Conservation (phyloP, 768 basidiomycete species). For the Crassisporium funariophilum region DNA sequence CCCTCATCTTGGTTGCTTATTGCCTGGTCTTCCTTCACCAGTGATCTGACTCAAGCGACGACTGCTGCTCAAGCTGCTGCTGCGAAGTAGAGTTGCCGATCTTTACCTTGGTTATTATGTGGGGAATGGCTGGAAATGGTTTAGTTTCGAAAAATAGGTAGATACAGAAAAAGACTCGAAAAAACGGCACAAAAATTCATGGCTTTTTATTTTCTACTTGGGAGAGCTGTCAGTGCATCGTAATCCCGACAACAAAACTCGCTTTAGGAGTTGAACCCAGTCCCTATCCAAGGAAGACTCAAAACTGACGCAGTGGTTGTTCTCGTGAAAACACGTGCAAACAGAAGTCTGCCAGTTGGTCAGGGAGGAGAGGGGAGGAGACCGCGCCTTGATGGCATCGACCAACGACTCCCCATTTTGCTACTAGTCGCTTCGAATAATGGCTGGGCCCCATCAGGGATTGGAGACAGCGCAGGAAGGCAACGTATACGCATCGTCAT, state of each 20-base stretch:
- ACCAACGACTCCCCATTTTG: too few species aligned
- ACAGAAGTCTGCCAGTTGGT: too few species aligned
- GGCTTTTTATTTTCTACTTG: constrained; percentile 15
- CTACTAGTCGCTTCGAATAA: too few species aligned
- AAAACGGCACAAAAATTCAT: constrained; percentile 46
- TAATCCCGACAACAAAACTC: too few species aligned
- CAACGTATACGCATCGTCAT: constrained; percentile 8
- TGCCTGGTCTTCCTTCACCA: constrained; percentile 20
- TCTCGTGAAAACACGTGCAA: too few species aligned
- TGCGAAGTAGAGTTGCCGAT: neutral
- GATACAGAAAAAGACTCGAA: constrained; percentile 68
- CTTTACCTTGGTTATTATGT: neutral
- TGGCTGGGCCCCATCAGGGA: too few species aligned
- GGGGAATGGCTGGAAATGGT: neutral
- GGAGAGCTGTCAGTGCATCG: too few species aligned
- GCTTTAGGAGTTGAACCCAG: too few species aligned
- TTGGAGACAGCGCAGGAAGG: neutral
- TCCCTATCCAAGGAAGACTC: too few species aligned
- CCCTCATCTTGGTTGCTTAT: constrained; percentile 3
- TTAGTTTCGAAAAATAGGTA: constrained; percentile 56
- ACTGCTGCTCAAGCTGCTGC: constrained; percentile 15
- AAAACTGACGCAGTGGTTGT: too few species aligned
- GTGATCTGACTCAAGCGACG: constrained; percentile 49
- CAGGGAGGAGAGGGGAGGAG: too few species aligned
- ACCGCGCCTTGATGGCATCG: too few species aligned